Evolutionary conservation across 2,329 filamentous ascomycete species (phyloP), one percentile per base, ranked within the genome.

Genomic region (Grosmannia huntii): DNA sequence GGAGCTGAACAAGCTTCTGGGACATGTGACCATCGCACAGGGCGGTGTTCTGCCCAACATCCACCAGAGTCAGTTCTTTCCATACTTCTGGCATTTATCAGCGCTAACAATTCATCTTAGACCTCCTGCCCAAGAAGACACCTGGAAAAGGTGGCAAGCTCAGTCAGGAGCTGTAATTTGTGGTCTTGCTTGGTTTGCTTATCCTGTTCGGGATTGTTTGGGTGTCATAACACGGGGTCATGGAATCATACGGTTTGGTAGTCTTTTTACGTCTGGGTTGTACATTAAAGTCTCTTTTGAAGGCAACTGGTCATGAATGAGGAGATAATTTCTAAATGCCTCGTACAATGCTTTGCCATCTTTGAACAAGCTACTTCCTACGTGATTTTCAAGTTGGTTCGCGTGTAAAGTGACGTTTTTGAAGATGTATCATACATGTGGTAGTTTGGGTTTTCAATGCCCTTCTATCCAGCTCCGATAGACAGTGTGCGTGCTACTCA

Each of bases 91-190:
- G 12, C 41, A 7, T n/a, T 9, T 3, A 19, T 53, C n/a, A 7
- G 9, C 9, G 28, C 65, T 71, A 65, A 69, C 62, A 28, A 7
- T 33, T 14, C 53, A 55, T 58, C 57, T 60, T 70, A 95, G 92
- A 99, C 80, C 87, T 99, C 64, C 85, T 99, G 66, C 94, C 94
- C 72, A 97, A 99, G 90, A 97, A 97, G 89, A 96, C 94, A 70
- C 21, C 21, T 31, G 80, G 85, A 74, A 96, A 97, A 88, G 81
- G 82, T 73, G 89, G 88, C 78, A 96, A 96, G 86, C 86, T 84
- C 68, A 95, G 90, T 80, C 90, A 96, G 79, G 91, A 96, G 82
- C 82, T 97, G 79, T 97, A 90, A 82, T 69, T 71, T 68, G 60
- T 60, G 62, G 60, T 66, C 67, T 67, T 65, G 75, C 76, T 75